A percentile compares a stretch with the other conserved stretches of the same genome.
Conservation (phyloP, 176 grass and related monocot genomes). For the Carex kokanica region DNA sequence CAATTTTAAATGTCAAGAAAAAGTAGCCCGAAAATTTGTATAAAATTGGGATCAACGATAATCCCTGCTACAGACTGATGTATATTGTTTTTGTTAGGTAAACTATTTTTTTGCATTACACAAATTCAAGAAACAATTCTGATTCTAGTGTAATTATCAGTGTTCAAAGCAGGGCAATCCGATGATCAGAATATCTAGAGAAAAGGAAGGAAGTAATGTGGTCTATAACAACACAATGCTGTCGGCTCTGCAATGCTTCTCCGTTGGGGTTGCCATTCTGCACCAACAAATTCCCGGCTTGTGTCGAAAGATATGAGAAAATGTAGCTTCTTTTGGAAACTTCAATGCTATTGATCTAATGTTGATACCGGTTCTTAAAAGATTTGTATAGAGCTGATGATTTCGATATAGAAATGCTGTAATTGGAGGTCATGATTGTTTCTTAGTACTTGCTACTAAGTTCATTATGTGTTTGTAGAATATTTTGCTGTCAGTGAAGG, state of each 20-base stretch:
- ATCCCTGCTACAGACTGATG: neutral
- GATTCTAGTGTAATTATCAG: constrained; percentile 22
- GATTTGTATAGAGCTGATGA: neutral
- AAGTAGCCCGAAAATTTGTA: too few relatives aligned
- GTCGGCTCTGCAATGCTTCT: constrained; percentile 44
- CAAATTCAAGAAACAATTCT: constrained; percentile 15
- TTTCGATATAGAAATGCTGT: neutral
- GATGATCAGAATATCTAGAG: constrained; percentile 13
- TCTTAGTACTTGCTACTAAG: neutral
- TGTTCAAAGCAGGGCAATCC: constrained; percentile 19
- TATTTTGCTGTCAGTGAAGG: neutral
- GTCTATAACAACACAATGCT: constrained; percentile 16
- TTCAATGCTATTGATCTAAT: neutral
- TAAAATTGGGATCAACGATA: neutral
- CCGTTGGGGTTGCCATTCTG: constrained; percentile 30
- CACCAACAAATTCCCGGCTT: constrained; percentile 30
- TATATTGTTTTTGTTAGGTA: neutral
- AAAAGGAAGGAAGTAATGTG: constrained; percentile 16
- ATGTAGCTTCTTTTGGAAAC: neutral
- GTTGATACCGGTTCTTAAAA: neutral
- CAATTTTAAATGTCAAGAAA: too few relatives aligned
- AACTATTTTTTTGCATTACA: neutral
- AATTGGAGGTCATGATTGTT: neutral
- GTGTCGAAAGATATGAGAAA: constrained; percentile 25
- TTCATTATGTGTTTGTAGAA: neutral